Conservation (phyloP, 768 basidiomycete genomes). For the Scleroderma citrinum region DNA sequence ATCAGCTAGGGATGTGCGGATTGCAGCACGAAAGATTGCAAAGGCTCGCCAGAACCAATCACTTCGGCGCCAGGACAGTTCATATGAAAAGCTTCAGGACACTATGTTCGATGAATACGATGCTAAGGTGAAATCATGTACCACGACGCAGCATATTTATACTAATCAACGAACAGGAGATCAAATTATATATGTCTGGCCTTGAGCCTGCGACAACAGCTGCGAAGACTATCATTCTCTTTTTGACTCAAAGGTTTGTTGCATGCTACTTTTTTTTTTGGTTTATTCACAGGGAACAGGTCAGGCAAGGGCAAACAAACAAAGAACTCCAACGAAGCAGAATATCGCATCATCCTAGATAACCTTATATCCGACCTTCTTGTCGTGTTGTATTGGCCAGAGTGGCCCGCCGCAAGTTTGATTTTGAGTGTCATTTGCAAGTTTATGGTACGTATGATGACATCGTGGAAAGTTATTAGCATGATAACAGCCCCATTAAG, state of each 20-base stretch:
- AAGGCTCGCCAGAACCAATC: slow-evolving; percentile 59
- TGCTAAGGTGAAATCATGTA: slow-evolving; percentile 39
- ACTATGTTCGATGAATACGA: slow-evolving; percentile 65
- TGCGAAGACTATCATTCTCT: slow-evolving; percentile 77
- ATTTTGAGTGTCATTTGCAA: slow-evolving; percentile 75
- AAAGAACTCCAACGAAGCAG: slow-evolving; percentile 90
- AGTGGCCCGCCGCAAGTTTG: slow-evolving; percentile 92
- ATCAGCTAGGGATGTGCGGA: slow-evolving; percentile 79
- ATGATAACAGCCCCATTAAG: slow-evolving; percentile 31
- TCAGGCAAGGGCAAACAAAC: slow-evolving; percentile 84
- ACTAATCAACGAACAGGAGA: slow-evolving; percentile 42
- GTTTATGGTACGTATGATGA: slow-evolving; percentile 60
- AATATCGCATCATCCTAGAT: slow-evolving; percentile 91
- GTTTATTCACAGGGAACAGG: slow-evolving; percentile 30
- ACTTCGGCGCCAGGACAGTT: slow-evolving; percentile 57
- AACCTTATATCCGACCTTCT: slow-evolving; percentile 85
- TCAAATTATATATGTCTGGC: slow-evolving; percentile 62
- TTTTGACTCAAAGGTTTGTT: slow-evolving; percentile 59
- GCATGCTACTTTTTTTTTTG: background rate
- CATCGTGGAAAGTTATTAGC: background rate
- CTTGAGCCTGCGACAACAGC: slow-evolving; percentile 80
- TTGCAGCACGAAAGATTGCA: slow-evolving; percentile 57
- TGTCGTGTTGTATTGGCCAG: slow-evolving; percentile 86
- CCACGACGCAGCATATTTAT: background rate
- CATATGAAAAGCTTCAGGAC: slow-evolving; percentile 42